Base-by-base conservation (phyloP, 2,329 filamentous ascomycete genomes). In the Chlorencoelia australis region DNA sequence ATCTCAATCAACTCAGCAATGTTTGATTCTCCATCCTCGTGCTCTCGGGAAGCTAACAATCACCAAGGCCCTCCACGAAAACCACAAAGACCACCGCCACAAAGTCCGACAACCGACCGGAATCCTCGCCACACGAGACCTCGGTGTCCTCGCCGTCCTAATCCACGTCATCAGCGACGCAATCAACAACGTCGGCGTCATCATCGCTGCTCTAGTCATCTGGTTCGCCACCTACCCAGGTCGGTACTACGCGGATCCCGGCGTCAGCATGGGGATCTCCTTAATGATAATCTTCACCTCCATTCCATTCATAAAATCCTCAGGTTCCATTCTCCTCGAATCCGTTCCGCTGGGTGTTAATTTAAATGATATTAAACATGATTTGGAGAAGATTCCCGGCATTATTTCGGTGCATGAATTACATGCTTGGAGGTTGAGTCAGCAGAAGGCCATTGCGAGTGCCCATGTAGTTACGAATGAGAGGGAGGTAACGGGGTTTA, bases 141-240 rank as follows among this genome's bases (percentile, higher is more conserved):
- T 87, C n/a, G 79, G 76, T 8, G 79, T 84, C 65, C 61, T 82
- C 43, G 81, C 77, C 2, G 79, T 83, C 1, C 52, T 87, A 8
- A 59, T 83, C 10, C 82, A 88, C 49, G 71, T 87, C 17, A 50
- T 82, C 3, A 77, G 80, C 20, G 82, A 88, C 50, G 79, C 79
- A 4, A 65, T 81, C 44, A 87, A 86, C 60, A 88, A 88, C 48
- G 56, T 86, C 8, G 81, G 80, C 7, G 81, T 88, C 41, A 84
- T 86, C 32, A 62, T 79, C 22, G 71, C 80, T 1, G 79, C 78
- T 0, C 50, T 79, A 2, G 65, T 84, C 20, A 80, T 87, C 54
- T 85, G 79, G 81, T 63, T 76, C 39, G 64, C 69, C 0, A 53
- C 67, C 19, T 74, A 69, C 19, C 62, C 70, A 1, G 64, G 57